Conservation (phyloP, 2,329 filamentous ascomycete species). For the Cercospora zeae-maydis region DNA sequence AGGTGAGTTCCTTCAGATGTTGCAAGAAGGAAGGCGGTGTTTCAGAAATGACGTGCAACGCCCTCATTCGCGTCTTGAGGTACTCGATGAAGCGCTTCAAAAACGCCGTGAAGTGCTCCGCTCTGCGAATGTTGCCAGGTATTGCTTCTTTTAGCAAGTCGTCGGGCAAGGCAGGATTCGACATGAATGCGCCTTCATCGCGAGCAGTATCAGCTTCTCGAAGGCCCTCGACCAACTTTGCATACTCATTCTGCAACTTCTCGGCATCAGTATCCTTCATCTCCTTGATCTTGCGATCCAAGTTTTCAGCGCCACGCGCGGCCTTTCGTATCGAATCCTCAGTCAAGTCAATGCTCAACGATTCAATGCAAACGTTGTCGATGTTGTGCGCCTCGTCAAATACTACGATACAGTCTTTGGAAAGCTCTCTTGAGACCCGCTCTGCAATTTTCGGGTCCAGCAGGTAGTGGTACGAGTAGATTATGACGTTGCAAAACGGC, state of each 20-base stretch:
- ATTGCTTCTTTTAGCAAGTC: constrained; percentile 94
- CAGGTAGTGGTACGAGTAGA: constrained; percentile 98
- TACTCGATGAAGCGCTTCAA: constrained; percentile 97
- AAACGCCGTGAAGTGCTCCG: constrained; percentile 94
- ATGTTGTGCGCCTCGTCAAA: constrained; percentile 99
- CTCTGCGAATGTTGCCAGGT: constrained; percentile 90
- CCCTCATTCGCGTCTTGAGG: constrained; percentile 92
- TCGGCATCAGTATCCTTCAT: constrained; percentile 96
- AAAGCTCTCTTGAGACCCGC: constrained; percentile 87
- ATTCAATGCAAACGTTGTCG: constrained; percentile 98
- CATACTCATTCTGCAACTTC: constrained; percentile 91
- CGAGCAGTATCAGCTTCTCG: constrained; percentile 83
- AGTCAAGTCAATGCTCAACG: constrained; percentile 91
- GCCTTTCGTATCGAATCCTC: constrained; percentile 92
- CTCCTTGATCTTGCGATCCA: constrained; percentile 85
- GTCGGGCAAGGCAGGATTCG: constrained; percentile 90
- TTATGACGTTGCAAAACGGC: constrained; percentile 99
- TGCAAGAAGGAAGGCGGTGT: constrained; percentile 90
- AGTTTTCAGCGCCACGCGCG: constrained; percentile 81
- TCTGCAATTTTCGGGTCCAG: constrained; percentile 98
- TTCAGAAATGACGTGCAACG: constrained; percentile 93
- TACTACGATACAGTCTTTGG: constrained; percentile 96
- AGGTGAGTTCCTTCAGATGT: constrained; percentile 91
- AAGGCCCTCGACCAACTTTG: constrained; percentile 89
- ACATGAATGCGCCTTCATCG: constrained; percentile 94